A percentile compares a stretch with the other conserved stretches of the same genome.
Conservation (phyloP, 306 rosid genomes). For the Lathyrus tuberosus region DNA sequence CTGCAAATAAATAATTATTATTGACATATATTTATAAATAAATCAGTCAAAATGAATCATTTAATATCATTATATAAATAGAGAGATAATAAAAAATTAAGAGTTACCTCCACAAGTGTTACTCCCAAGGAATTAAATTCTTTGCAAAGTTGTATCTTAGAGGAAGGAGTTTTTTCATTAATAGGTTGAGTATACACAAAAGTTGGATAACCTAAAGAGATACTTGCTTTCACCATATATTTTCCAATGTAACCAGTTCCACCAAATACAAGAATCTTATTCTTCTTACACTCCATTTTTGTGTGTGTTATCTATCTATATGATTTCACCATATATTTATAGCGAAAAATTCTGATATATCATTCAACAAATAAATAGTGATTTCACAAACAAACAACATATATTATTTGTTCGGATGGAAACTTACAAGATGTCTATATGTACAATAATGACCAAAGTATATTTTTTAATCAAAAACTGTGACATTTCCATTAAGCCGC, state of each 20-base stretch:
- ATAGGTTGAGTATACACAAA: conserved; percentile 44
- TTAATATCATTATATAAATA: neutral
- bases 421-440: neutral
- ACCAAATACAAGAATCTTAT: conserved; percentile 45
- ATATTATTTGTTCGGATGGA: neutral
- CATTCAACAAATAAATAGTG: neutral
- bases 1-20: conserved; percentile 1
- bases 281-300: conserved; percentile 4
- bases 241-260: conserved; percentile 58
- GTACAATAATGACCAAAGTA: neutral
- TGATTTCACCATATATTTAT: neutral
- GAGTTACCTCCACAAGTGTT: conserved; percentile 25
- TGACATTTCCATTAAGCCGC: neutral
- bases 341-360: neutral
- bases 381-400: neutral
- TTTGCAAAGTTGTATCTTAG: conserved; percentile 31
- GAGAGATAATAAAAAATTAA: neutral
- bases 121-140: conserved; percentile 45
- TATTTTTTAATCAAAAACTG: neutral
- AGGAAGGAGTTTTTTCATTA: conserved; percentile 13
- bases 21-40: neutral
- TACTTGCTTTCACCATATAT: conserved; percentile 50
- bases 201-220: conserved; percentile 45
- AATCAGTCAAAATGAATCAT: neutral
- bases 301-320: too few species aligned